A percentile compares a stretch with the other conserved stretches of the same genome.
Conservation (phyloP, 1,284 basidiomycete genomes). For the Ustilago nuda region DNA sequence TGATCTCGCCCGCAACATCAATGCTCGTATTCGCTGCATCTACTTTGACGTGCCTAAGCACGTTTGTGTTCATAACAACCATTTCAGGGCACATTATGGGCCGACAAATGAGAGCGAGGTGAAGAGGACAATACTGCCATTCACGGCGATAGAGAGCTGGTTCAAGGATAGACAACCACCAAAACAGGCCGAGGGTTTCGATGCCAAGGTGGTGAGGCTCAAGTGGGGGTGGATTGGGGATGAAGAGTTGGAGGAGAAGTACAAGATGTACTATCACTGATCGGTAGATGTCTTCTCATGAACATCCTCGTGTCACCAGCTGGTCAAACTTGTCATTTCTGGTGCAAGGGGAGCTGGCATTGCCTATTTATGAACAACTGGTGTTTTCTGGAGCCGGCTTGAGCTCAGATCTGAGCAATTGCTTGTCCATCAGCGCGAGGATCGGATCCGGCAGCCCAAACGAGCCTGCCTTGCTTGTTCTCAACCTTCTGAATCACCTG, state of each 20-base stretch:
- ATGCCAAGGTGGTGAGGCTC: slow-evolving; percentile 23
- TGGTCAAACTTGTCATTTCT: not conserved
- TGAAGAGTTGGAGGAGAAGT: slow-evolving; percentile 15
- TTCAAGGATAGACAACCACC: slow-evolving; percentile 40
- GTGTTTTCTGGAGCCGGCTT: not conserved
- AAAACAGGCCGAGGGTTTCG: slow-evolving; percentile 35
- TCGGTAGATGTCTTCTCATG: not conserved
- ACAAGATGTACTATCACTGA: slow-evolving; percentile 47
- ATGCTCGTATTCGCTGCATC: slow-evolving; percentile 33
- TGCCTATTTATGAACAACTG: not conserved
- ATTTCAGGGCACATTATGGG: slow-evolving; percentile 35
- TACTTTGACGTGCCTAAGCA: slow-evolving; percentile 42
- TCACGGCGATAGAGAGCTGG: slow-evolving; percentile 36
- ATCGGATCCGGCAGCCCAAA: slow-evolving; percentile 52
- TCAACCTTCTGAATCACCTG: slow-evolving; percentile 70
- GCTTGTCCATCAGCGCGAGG: slow-evolving; percentile 78
- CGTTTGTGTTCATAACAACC: slow-evolving; percentile 50
- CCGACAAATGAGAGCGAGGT: slow-evolving; percentile 9
- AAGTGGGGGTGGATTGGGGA: slow-evolving; percentile 37
- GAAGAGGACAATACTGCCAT: slow-evolving; percentile 25
- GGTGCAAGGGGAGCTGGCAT: not conserved
- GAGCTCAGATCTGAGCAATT: slow-evolving; percentile 79
- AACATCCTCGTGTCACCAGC: not conserved
- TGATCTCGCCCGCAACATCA: slow-evolving; percentile 27
- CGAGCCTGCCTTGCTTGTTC: slow-evolving; percentile 29